These are phyloP conservation scores for Leishmania aethiopica DNA, from an alignment of 208 protist species.

Conservation along the genomic window DNA sequence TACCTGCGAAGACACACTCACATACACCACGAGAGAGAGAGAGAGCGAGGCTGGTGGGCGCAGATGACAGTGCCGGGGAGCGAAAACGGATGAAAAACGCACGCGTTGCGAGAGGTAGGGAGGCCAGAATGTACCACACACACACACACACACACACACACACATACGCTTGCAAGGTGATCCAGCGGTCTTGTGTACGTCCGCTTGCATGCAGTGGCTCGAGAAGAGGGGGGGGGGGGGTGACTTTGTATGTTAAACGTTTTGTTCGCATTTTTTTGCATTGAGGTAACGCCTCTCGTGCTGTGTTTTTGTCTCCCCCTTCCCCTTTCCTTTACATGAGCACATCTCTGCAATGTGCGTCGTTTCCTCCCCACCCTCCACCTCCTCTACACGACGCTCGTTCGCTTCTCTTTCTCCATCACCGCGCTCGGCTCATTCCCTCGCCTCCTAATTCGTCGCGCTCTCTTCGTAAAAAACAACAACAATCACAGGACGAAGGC, in stretches of 20 bases:
- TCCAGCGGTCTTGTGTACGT: background rate
- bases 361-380: background rate
- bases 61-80: background rate
- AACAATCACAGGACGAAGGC: background rate
- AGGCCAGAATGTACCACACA: background rate
- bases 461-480: background rate
- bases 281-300: background rate
- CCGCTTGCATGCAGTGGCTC: background rate
- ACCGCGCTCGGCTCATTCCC: background rate
- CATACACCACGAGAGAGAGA: background rate
- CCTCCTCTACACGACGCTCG: background rate
- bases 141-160: background rate
- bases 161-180: background rate
- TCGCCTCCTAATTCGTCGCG: background rate
- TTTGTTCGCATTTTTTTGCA: background rate
- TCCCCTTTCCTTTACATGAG: background rate
- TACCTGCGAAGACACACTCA: background rate
- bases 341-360: background rate
- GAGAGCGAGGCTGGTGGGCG: background rate
- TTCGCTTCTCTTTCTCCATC: background rate
- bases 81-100: background rate
- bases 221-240: background rate
- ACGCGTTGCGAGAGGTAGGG: background rate
- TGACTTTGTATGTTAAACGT: background rate
- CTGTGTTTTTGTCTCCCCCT: background rate